These are phyloP conservation scores for Wallacemonas collosoma DNA, from an alignment of 208 protist genomes.

Conservation along the genomic window DNA sequence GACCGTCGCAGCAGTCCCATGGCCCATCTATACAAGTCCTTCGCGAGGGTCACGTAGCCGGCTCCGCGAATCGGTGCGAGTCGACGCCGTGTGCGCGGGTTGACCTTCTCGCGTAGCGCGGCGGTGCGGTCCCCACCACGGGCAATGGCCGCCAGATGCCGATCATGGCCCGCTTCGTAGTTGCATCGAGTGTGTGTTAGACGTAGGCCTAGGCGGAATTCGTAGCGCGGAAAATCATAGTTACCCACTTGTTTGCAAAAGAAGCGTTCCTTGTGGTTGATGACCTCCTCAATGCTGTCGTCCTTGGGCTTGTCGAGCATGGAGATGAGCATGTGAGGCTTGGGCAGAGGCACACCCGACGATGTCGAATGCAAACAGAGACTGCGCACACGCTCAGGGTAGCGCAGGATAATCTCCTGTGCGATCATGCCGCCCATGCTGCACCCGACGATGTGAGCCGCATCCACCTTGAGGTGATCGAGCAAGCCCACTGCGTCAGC, in stretches of 20 bases:
- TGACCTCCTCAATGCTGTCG: slow-evolving; percentile 11
- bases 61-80: slow-evolving; percentile 12
- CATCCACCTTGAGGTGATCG: slow-evolving; percentile 27
- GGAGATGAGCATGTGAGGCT: slow-evolving; percentile 4
- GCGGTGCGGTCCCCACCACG: slow-evolving; percentile 26
- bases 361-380: slow-evolving; percentile 43
- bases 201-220: slow-evolving; percentile 38
- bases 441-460: slow-evolving; percentile 37
- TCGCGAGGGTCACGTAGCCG: slow-evolving; percentile 3
- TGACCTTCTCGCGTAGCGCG: slow-evolving; percentile 13
- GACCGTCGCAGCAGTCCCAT: not conserved
- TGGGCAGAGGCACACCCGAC: slow-evolving; percentile 19
- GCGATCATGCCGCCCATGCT: slow-evolving; percentile 55
- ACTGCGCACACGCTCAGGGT: slow-evolving; percentile 27
- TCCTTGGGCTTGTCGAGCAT: slow-evolving; percentile 19
- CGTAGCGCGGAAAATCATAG: slow-evolving; percentile 32
- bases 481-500: slow-evolving; percentile 38
- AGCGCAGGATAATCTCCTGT: slow-evolving; percentile 37
- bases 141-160: slow-evolving; percentile 46
- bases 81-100: slow-evolving; percentile 1
- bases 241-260: slow-evolving; percentile 34
- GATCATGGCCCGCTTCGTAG: slow-evolving; percentile 25
- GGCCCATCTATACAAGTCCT: slow-evolving; percentile 4
- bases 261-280: slow-evolving; percentile 25
- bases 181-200: slow-evolving; percentile 30